phyloP scores from a whole-genome alignment of 2,329 filamentous ascomycete genomes.

The Ophiostoma perfectum region DNA sequence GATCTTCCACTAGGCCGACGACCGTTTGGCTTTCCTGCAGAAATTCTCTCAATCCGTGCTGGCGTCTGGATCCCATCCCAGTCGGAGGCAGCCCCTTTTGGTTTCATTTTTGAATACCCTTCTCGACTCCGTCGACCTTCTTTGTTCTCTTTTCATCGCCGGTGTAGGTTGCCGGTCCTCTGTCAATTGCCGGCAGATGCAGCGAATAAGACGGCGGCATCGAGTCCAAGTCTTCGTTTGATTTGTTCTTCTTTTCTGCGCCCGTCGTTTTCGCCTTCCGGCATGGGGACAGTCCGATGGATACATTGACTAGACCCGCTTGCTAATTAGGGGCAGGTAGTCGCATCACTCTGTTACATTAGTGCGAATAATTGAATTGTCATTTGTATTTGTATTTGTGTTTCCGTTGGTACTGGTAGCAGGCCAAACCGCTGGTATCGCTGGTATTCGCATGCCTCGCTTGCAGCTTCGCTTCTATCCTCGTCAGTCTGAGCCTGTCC shows the following conservation, averaged over 20 bases:
- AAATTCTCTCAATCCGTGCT: neutral
- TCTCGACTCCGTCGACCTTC: neutral
- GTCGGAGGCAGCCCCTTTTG: neutral
- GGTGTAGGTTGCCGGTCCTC: neutral
- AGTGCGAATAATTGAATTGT: neutral
- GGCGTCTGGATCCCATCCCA: neutral
- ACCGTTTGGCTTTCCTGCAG: constrained; percentile 8
- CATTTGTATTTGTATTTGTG: neutral
- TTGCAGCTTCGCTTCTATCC: neutral
- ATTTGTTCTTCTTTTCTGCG: neutral
- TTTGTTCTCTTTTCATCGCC: neutral
- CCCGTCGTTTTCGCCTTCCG: neutral
- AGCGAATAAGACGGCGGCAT: neutral
- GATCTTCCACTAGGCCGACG: constrained; percentile 9
- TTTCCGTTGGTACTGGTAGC: neutral
- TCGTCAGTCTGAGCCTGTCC: neutral
- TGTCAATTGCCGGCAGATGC: neutral
- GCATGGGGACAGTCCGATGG: neutral
- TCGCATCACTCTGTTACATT: constrained; percentile 2
- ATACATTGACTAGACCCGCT: neutral
- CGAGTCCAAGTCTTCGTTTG: neutral
- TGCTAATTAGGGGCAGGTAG: neutral
- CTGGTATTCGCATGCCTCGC: neutral
- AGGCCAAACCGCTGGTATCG: too few relatives aligned
- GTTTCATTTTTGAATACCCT: neutral